Base-by-base conservation (phyloP, 139 green algal genomes). In the Chlamydomonas eustigma region DNA sequence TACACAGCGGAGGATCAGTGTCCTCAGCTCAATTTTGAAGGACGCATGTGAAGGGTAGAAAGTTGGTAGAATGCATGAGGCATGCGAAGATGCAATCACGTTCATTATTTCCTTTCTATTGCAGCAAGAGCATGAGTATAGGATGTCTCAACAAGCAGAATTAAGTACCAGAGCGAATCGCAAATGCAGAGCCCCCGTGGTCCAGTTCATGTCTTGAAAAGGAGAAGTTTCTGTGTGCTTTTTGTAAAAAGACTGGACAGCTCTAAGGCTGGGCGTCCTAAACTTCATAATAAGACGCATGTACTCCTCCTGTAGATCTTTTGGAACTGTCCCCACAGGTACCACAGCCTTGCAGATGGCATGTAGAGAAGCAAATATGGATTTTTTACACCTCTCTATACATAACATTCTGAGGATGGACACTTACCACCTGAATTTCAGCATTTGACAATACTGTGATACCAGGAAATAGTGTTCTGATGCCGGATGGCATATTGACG, bases 141-240 rank as follows among this genome's bases (percentile, higher is more conserved):
- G 44, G 44, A 58, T 58, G 44, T 28, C 44, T 58, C 12, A 12
- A 58, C 44, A 58, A 58, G 44, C 44, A 12, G 44, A 22, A 58
- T 58, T 31, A 68, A 8, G 18, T 31, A 90, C 90, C 73, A 87
- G 80, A 31, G 93, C 74, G 69, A 94, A 94, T 6, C 82, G 79
- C 66, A 95, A 91, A 80, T 94, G 88, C 89, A 96, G 85, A 51
- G 78, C 76, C 38, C 90, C 87, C 6, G 64, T 86, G 67, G 84
- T 89, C 89, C 89, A 94, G 37, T 91, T 88, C 51, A 95, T 80
- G 68, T 81, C 81, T n/a, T 79, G 84, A 52, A 95, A 93, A 22
- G 91, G 90, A 30, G 82, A 90, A 75, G 92, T 92, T 28, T 84
- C 76, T 2, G 79, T 39, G 33, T 35, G 51, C 30, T 79, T 64